Evolutionary conservation across 2,329 filamentous ascomycete genomes (phyloP).

Genomic region (Ambrosiella cleistominuta): DNA sequence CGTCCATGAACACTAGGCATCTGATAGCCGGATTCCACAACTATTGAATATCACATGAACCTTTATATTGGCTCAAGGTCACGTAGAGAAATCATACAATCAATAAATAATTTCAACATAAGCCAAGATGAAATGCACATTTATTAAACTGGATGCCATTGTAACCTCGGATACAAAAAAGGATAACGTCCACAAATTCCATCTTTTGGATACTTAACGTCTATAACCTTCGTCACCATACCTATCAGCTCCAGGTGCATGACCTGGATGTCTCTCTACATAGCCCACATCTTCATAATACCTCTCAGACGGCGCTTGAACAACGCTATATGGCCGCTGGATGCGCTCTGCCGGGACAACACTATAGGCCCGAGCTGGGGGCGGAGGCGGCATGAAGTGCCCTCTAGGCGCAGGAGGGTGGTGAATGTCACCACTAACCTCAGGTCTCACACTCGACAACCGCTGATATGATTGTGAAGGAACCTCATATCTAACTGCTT

Average conservation of each 20-base stretch:
- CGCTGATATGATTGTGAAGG: conserved; percentile 25
- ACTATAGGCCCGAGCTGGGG: conserved; percentile 20
- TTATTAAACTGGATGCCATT: too few species aligned
- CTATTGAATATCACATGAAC: too few species aligned
- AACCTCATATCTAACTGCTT: conserved; percentile 26
- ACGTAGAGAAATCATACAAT: too few species aligned
- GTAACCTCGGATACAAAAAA: too few species aligned
- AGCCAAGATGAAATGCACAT: too few species aligned
- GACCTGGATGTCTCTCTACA: conserved; percentile 4
- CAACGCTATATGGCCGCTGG: conserved; percentile 24
- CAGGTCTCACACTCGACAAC: conserved; percentile 27
- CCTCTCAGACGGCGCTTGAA: conserved; percentile 23
- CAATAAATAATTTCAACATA: too few species aligned
- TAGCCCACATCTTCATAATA: conserved; percentile 25
- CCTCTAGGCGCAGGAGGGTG: conserved; percentile 3
- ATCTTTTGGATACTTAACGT: neutral
- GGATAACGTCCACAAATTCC: neutral
- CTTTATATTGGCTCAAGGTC: too few species aligned
- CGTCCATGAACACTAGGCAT: too few species aligned
- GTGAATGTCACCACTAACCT: conserved; percentile 14
- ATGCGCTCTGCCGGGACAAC: conserved; percentile 18
- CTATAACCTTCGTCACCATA: conserved; percentile 14
- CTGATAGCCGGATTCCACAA: too few species aligned
- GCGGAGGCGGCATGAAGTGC: conserved; percentile 18
- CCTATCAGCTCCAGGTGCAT: neutral